A percentile compares a stretch with the other conserved stretches of the same genome.
phyloP scores from a whole-genome alignment of 352 stramenopile genomes.

The Globisporangium abappressorium region DNA sequence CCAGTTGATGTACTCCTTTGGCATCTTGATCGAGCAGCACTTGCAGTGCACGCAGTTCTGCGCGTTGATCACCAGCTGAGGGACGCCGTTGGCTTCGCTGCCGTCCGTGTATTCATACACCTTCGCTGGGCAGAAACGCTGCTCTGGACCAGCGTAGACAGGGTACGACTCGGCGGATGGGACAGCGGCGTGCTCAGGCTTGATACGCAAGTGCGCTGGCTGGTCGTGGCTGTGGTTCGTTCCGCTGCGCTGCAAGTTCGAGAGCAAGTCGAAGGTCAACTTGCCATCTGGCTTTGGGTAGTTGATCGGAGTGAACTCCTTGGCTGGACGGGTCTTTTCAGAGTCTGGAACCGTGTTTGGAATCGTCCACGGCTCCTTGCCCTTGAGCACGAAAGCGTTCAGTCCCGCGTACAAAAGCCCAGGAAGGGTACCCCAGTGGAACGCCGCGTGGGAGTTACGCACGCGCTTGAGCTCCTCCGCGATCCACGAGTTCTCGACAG shows the following conservation, averaged over 20 bases:
- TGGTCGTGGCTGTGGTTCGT: conserved; percentile 99
- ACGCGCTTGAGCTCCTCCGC: conserved; percentile 96
- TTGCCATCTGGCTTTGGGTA: conserved; percentile 97
- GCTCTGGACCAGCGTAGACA: conserved; percentile 95
- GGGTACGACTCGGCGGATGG: conserved; percentile 87
- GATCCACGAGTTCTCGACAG: conserved; percentile 94
- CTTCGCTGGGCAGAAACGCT: conserved; percentile 96
- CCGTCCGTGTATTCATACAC: conserved; percentile 99
- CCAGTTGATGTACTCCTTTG: conserved; percentile 99
- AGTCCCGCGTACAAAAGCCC: conserved; percentile 94
- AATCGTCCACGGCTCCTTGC: conserved; percentile 97
- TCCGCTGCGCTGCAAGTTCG: conserved; percentile 95
- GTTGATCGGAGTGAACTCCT: conserved; percentile 89
- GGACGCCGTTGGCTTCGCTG: conserved; percentile 74
- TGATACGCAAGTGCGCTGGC: conserved; percentile 96
- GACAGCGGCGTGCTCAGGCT: conserved; percentile 85
- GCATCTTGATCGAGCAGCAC: conserved; percentile 99
- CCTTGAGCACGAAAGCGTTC: conserved; percentile 91
- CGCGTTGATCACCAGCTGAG: conserved; percentile 97
- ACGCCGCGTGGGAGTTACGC: conserved; percentile 96
- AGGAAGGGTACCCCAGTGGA: conserved; percentile 93
- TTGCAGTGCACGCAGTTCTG: conserved; percentile 99
- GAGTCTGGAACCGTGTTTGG: conserved; percentile 82
- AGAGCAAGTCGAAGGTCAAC: conserved; percentile 98
- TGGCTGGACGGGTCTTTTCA: conserved; percentile 90